Percentiles rank a stretch among this genome's conserved stretches.
phyloP scores from a whole-genome alignment of 495 filamentous ascomycete genomes.

The Pyrenopolyporus hunteri region DNA sequence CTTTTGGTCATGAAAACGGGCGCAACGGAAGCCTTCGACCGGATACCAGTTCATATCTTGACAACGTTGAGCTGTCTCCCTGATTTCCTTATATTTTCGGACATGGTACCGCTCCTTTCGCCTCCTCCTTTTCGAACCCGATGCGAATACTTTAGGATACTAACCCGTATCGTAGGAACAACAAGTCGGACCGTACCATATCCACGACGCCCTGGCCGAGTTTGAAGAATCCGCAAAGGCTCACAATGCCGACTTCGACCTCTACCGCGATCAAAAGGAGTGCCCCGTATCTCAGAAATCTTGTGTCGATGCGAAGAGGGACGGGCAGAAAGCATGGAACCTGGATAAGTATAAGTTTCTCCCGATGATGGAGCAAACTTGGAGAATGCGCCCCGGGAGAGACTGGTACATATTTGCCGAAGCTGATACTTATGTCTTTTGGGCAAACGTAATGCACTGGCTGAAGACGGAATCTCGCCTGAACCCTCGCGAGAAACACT shows the following conservation, averaged over 20 bases:
- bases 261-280: constrained; percentile 53
- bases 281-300: constrained; percentile 43
- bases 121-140: background rate
- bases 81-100: constrained; percentile 59
- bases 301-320: constrained; percentile 39
- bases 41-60: constrained; percentile 56
- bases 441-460: constrained; percentile 66
- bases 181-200: constrained; percentile 49
- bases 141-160: constrained; percentile 2
- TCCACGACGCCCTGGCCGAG: constrained; percentile 57
- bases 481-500: constrained; percentile 54
- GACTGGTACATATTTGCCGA: constrained; percentile 75
- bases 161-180: constrained; percentile 44
- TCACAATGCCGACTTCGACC: constrained; percentile 52
- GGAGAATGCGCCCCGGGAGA: constrained; percentile 53
- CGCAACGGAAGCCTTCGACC: constrained; percentile 55
- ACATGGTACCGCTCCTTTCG: constrained; percentile 41
- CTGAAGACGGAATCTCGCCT: constrained; percentile 50
- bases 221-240: constrained; percentile 45
- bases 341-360: constrained; percentile 77
- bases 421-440: constrained; percentile 70
- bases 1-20: constrained; percentile 57
- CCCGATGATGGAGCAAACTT: constrained; percentile 65
- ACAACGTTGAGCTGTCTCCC: constrained; percentile 52
- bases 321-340: constrained; percentile 59